Percentiles rank a stretch among this genome's conserved stretches.
Evolutionary conservation across 2,329 filamentous ascomycete genomes (phyloP).

Genomic region (Decorospora gaudefroyi): DNA sequence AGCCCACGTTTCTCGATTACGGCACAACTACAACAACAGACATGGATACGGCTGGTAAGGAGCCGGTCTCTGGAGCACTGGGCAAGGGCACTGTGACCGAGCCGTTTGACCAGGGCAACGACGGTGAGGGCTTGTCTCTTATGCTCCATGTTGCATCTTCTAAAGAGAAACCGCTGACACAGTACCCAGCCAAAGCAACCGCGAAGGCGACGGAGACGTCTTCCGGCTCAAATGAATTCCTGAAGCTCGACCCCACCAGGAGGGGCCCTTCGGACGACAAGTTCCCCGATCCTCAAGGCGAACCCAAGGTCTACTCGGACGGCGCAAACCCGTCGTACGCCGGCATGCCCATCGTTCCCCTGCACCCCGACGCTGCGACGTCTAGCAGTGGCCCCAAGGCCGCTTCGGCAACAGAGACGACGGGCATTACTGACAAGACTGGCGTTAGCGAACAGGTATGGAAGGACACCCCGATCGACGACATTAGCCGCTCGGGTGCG

Average conservation of each 20-base stretch:
- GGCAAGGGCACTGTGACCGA: conserved; percentile 70
- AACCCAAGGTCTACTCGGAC: conserved; percentile 20
- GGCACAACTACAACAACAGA: conserved; percentile 41
- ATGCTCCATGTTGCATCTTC: too few relatives aligned
- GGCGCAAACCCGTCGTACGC: conserved; percentile 19
- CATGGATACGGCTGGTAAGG: conserved; percentile 52
- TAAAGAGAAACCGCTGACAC: too few relatives aligned
- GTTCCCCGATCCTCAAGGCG: conserved; percentile 7
- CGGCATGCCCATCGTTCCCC: conserved; percentile 24
- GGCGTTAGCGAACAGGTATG: conserved; percentile 33
- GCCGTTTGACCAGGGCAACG: conserved; percentile 79
- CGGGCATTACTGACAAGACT: conserved; percentile 35
- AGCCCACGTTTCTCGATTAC: conserved; percentile 14
- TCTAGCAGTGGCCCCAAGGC: conserved; percentile 25
- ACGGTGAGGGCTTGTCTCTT: conserved; percentile 4
- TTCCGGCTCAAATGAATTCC: conserved; percentile 18
- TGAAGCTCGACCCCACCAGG: conserved; percentile 22
- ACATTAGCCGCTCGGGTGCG: conserved; percentile 28
- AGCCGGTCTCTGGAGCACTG: conserved; percentile 73
- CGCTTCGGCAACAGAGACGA: conserved; percentile 32
- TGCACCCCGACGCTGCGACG: conserved; percentile 27
- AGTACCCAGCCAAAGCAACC: conserved; percentile 11
- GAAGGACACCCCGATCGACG: conserved; percentile 38
- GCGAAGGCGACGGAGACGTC: conserved; percentile 7
- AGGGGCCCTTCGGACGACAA: conserved; percentile 9